Evolutionary conservation across 176 grass and related monocot species (phyloP), one percentile per base, ranked within the genome.

Genomic region (Neostapfia colusana): DNA sequence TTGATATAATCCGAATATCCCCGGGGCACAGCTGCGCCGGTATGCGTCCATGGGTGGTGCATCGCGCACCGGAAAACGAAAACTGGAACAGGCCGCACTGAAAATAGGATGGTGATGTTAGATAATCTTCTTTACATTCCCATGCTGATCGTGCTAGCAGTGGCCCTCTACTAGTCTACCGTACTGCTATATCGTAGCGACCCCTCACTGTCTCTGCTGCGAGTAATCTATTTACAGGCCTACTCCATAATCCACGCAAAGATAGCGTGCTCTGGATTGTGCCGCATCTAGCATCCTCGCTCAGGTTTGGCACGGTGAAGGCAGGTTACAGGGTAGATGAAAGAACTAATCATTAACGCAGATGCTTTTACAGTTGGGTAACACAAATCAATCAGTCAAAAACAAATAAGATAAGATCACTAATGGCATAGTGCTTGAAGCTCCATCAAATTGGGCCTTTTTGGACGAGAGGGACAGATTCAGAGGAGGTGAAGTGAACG

Each of bases 341-440:
- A 64, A 54, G 61, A 24, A 4, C n/a, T 41, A 55, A 67, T 67
- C 45, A 14, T 20, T n/a, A 14, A 24, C 31, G 42, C 27, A 16
- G 17, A 23, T 9, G 17, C 24, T n/a, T 76, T 48, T 48, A n/a
- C 18, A 6, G 15, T 28, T 49, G 20, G 43, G 28, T 2, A 38
- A 65, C 21, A 23, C 28, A 65, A 64, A 77, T 25, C 27, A 65
- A 50, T 50, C 43, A 49, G 74, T 36, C 43, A 65, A 46, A 62
- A 51, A 65, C 6, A 21, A 2, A 61, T 18, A 77, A 23, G 75
- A 65, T 50, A 65, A 51, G 43, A 65, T 25, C 60, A 51, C 27
- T 77, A 7, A 42, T 49, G 27, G 5, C 10, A 24, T 37, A 37
- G 12, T 64, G 74, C 74, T 35, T 16, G 45, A 8, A 24, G 39